A percentile compares a stretch with the other conserved stretches of the same genome.
Evolutionary conservation across 1,284 basidiomycete genomes (phyloP).

Genomic region (Leccinum proliferum): DNA sequence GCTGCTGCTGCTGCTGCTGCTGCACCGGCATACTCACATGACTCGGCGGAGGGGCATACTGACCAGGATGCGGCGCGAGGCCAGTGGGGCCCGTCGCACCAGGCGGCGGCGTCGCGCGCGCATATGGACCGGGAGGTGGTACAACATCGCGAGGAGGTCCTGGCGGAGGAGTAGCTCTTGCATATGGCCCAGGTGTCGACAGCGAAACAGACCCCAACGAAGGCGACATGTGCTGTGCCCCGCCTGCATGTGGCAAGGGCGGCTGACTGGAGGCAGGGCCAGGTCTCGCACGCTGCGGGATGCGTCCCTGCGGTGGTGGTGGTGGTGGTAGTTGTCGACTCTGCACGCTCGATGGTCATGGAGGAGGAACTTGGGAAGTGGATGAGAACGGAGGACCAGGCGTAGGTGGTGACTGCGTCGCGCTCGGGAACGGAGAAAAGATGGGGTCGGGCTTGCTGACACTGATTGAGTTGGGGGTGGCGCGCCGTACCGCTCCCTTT

Average conservation of each 20-base stretch:
- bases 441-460: conserved; percentile 65
- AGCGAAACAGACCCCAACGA: conserved; percentile 24
- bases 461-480: conserved; percentile 41
- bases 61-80: conserved; percentile 20
- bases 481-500: conserved; percentile 40
- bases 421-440: conserved; percentile 86
- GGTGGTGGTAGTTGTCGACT: conserved; percentile 39
- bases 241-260: conserved; percentile 34
- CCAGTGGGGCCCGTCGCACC: conserved; percentile 28
- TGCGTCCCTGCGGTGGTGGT: conserved; percentile 39
- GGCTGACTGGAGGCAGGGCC: conserved; percentile 36
- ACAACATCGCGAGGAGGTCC: conserved; percentile 31
- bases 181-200: conserved; percentile 29
- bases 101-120: conserved; percentile 39
- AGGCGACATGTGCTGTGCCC: conserved; percentile 41
- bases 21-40: conserved; percentile 18
- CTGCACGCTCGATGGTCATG: conserved; percentile 57
- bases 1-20: conserved; percentile 34
- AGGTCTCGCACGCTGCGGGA: conserved; percentile 33
- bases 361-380: conserved; percentile 42
- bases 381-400: conserved; percentile 37
- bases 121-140: conserved; percentile 30
- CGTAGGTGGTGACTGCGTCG: conserved; percentile 42
- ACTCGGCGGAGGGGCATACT: conserved; percentile 29
- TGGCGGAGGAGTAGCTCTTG: conserved; percentile 35